Conservation (phyloP, 768 basidiomycete species). For the Lanmaoa rubissima region DNA sequence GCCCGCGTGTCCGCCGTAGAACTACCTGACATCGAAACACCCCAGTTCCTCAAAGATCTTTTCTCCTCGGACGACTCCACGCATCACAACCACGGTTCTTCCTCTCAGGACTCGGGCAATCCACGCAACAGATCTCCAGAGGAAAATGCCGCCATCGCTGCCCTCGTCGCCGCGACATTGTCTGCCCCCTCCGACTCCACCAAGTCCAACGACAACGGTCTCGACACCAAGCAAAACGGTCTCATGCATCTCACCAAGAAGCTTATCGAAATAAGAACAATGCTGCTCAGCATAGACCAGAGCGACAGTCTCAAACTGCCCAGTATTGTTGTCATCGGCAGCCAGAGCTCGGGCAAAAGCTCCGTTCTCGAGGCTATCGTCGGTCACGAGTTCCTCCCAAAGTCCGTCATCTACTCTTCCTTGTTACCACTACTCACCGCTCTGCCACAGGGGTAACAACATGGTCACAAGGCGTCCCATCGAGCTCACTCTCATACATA, state of each 20-base stretch:
- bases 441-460: slow-evolving; percentile 77
- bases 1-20: slow-evolving; percentile 60
- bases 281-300: slow-evolving; percentile 95
- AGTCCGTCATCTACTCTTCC: slow-evolving; percentile 55
- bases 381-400: slow-evolving; percentile 96
- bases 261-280: slow-evolving; percentile 92
- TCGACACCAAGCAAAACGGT: slow-evolving; percentile 66
- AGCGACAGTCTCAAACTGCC: slow-evolving; percentile 92
- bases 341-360: slow-evolving; percentile 98
- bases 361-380: slow-evolving; percentile 97
- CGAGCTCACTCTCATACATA: slow-evolving; percentile 95
- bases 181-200: slow-evolving; percentile 65
- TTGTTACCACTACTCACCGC: not conserved
- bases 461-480: slow-evolving; percentile 99
- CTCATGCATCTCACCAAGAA: slow-evolving; percentile 93
- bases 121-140: slow-evolving; percentile 43
- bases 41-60: slow-evolving; percentile 70
- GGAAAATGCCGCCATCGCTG: slow-evolving; percentile 65
- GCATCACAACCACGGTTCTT: slow-evolving; percentile 31
- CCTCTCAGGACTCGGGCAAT: slow-evolving; percentile 38
- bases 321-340: slow-evolving; percentile 97
- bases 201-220: slow-evolving; percentile 31
- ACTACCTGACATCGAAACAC: slow-evolving; percentile 53
- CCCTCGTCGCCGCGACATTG: slow-evolving; percentile 73
- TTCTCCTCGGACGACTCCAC: slow-evolving; percentile 35